Base-by-base conservation (phyloP, 805 yeast genomes). In the Saccharomycopsis guyanensis region DNA sequence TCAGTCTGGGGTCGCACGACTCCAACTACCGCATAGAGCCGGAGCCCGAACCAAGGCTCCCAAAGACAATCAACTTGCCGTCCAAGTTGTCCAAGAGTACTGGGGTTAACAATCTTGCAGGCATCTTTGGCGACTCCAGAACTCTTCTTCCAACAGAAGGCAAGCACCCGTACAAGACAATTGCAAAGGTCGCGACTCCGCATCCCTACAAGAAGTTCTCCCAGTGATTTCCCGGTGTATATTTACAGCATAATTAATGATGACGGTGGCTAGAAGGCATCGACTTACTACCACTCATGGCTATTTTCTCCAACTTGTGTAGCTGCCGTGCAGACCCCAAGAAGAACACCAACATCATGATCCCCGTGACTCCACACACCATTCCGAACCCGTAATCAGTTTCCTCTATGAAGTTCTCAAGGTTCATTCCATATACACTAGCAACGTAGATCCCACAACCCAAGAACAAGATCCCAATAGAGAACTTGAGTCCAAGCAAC, bases 401-500 rank as follows among this genome's bases (percentile, higher is more conserved):
- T 3, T 82, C 86, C 59, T 85, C 94, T 3, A 84, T 76, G 57
- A 79, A 84, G 56, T 85, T 85, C 52, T 81, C 81, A 56, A 85
- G 65, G 57, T 85, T 85, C 94, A 85, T 85, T 29, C 95, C 96
- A 57, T 86, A 89, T 55, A 88, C 80, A 5, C 95, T 95, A 2
- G 96, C 95, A 1, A 86, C 56, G 18, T 86, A 66, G 1, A 95
- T 82, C 1, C 95, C 95, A 19, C 86, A 82, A 0, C 95, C 84
- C 57, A 86, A 75, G 0, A 95, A 95, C 31, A 89, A 62, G 0
- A 96, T 86, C 52, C 85, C 86, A 22, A 89, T 82, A 0, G 94
- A 78, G 13, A 88, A 78, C 56, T 85, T 82, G 53, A 89, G 66
- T 57, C 89, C 95, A 55, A 83, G 79, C 47, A 89, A 71, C 95